Percentiles rank a stretch among this genome's conserved stretches.
These are phyloP conservation scores for Trametes cubensis DNA, from an alignment of 768 basidiomycete species.

Conservation along the genomic window DNA sequence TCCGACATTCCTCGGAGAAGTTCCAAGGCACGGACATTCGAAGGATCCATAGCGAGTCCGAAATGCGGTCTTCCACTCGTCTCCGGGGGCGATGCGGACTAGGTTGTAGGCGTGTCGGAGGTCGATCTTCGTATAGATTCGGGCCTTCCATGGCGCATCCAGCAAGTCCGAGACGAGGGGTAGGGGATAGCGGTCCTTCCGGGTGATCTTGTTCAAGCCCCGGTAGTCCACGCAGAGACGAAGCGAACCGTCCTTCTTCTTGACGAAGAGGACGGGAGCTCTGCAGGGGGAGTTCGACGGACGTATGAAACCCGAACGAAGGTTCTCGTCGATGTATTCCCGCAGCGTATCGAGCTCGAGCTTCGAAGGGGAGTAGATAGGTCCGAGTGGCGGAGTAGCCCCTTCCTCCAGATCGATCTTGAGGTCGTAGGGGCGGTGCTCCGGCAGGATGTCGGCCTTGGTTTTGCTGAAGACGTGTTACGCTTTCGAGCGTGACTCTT, in stretches of 20 bases:
- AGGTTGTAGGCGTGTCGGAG: conserved; percentile 43
- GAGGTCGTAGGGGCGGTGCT: background rate
- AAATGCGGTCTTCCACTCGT: conserved; percentile 42
- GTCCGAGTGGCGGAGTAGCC: background rate
- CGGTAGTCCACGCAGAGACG: background rate
- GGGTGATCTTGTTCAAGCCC: background rate
- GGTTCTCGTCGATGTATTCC: background rate
- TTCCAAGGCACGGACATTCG: conserved; percentile 26
- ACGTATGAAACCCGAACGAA: too few species aligned
- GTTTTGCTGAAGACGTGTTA: background rate
- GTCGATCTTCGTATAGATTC: conserved; percentile 41
- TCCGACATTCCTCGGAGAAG: conserved; percentile 16
- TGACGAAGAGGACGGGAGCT: background rate
- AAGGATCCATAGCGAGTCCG: conserved; percentile 36
- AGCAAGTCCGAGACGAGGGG: conserved; percentile 34
- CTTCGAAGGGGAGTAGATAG: background rate
- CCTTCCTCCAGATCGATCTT: background rate
- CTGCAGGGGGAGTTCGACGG: too few species aligned
- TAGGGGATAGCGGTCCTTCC: conserved; percentile 24
- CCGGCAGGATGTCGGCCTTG: background rate
- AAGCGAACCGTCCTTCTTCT: background rate
- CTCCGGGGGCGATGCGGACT: conserved; percentile 35
- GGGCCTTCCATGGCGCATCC: conserved; percentile 26
- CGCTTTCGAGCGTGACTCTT: too few species aligned
- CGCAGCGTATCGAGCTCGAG: background rate